Percentiles rank a stretch among this genome's conserved stretches.
phyloP scores from a whole-genome alignment of 306 rosid species.

The Sechiopsis laciniata region DNA sequence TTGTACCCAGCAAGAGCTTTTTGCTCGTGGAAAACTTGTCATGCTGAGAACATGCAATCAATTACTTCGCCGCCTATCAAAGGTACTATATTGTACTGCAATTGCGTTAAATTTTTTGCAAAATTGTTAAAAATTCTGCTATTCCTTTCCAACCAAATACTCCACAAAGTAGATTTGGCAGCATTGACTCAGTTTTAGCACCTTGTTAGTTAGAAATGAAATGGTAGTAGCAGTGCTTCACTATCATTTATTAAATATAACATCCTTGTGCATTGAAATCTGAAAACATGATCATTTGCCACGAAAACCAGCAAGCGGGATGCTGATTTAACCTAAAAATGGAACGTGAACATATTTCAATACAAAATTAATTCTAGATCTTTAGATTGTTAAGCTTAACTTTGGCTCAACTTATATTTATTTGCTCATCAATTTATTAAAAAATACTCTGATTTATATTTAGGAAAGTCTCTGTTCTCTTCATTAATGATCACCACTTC shows the following conservation, averaged over 20 bases:
- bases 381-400: background rate
- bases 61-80: conserved; percentile 93
- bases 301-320: background rate
- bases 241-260: background rate
- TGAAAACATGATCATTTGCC: background rate
- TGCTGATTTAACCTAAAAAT: background rate
- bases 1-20: conserved; percentile 77
- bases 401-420: background rate
- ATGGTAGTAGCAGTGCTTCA: background rate
- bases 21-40: conserved; percentile 95
- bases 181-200: background rate
- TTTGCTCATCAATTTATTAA: background rate
- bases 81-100: conserved; percentile 40
- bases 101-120: too few relatives aligned
- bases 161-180: background rate
- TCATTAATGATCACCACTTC: background rate
- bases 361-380: background rate
- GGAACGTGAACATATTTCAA: background rate
- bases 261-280: background rate
- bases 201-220: background rate
- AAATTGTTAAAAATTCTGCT: background rate
- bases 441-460: background rate
- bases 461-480: background rate
- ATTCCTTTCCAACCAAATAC: background rate
- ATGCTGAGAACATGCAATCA: conserved; percentile 99